These are phyloP conservation scores for Petunia secreta DNA, from an alignment of 257 asterid genomes.

Conservation along the genomic window DNA sequence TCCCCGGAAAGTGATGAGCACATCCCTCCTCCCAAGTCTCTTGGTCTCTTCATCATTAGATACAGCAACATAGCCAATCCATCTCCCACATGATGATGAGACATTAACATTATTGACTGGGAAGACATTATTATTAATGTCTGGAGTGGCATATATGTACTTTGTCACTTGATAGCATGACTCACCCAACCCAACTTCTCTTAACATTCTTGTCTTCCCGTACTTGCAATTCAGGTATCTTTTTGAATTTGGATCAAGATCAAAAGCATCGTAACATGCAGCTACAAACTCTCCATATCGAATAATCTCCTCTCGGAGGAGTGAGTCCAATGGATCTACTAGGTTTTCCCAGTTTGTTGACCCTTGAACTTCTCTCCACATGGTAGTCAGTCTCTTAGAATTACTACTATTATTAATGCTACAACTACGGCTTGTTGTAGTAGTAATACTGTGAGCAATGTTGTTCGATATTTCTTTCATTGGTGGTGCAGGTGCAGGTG, in stretches of 20 bases:
- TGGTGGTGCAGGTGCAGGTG: neutral
- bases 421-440: neutral
- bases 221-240: constrained; percentile 71
- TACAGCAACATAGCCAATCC: constrained; percentile 68
- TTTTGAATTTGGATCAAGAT: constrained; percentile 55
- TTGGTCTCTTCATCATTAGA: constrained; percentile 40
- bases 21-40: constrained; percentile 58
- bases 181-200: constrained; percentile 47
- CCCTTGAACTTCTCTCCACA: constrained; percentile 68
- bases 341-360: constrained; percentile 58
- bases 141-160: constrained; percentile 65
- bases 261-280: constrained; percentile 71
- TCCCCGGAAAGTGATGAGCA: constrained; percentile 62
- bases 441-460: neutral
- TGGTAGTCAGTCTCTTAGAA: constrained; percentile 34
- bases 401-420: neutral
- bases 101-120: neutral
- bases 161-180: constrained; percentile 62
- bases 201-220: constrained; percentile 43
- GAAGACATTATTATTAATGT: constrained; percentile 30
- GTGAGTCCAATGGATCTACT: constrained; percentile 57
- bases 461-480: neutral
- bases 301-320: constrained; percentile 53
- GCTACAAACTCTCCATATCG: constrained; percentile 66
- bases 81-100: constrained; percentile 36